Evolutionary conservation across 371 early-diverging fungal species (phyloP), one percentile per base, ranked within the genome.

Genomic region (Apophysomyces trapeziformis): DNA sequence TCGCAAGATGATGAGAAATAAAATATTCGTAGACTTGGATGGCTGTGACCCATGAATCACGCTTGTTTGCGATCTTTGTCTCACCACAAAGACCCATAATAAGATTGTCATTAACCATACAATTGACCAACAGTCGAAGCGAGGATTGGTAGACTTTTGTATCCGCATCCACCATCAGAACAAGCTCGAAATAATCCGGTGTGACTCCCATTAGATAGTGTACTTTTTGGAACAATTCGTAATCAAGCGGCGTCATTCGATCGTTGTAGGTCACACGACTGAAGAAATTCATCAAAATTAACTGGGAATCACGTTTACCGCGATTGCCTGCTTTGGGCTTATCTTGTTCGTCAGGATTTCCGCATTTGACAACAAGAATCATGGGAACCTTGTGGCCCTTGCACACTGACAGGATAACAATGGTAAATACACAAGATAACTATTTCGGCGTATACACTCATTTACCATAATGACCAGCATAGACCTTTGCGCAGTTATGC

Each of bases 21-120:
- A 93, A 98, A 82, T 97, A 98, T 78, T 98, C 98, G 75, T 93
- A 98, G 3, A 98, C 98, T 68, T 98, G 98, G 61, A 96, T 96
- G 35, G 87, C 90, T 0, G 95, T 93, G 6, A 95, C 96, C 96
- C 93, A 94, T 0, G 90, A 89, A 59, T 86, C 87, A 9, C 87
- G 80, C 68, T 93, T 93, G 85, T 95, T 95, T 41, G 92, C 95
- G 57, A 94, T 92, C 76, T 89, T 91, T 45, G 93, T 94, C 70
- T 94, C 93, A 39, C 95, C 93, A 66, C 93, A 94, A 18, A 93
- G 78, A 9, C 95, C 95, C 92, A 93, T 93, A 63, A 94, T 87
- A 44, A 86, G 70, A 14, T 86, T 87, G 71, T 94, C 95, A 70
- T 90, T 91, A 67, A 85, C 84, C 85, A 93, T 85, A 68, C 89